These are phyloP conservation scores for Paramyrothecium sp. DNA, from an alignment of 2,329 filamentous ascomycete species.

Conservation along the genomic window DNA sequence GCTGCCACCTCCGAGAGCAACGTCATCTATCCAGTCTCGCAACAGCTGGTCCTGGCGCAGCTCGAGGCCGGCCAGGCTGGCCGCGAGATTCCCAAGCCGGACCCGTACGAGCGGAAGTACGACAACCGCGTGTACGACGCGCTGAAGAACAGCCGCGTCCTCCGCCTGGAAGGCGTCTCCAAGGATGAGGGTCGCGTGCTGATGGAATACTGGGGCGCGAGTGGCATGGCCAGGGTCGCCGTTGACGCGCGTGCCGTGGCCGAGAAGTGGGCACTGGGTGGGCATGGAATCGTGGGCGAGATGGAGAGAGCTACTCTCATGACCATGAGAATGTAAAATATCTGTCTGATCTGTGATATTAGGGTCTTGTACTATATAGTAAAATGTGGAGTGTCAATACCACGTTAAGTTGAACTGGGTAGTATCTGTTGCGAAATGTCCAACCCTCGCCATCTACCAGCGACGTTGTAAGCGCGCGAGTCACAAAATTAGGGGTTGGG, in stretches of 20 bases:
- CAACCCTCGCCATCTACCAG: background rate
- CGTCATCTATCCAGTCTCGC: conserved; percentile 58
- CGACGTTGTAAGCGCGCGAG: background rate
- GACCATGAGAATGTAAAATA: conserved; percentile 43
- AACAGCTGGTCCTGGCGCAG: conserved; percentile 66
- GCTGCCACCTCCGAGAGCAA: conserved; percentile 75
- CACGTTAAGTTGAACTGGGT: no score
- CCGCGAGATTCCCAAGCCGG: conserved; percentile 35
- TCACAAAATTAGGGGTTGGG: background rate
- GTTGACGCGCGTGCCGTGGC: conserved; percentile 70
- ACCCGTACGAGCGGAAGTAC: conserved; percentile 56
- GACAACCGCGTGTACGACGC: conserved; percentile 55
- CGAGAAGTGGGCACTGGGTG: conserved; percentile 82
- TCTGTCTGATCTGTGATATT: conserved; percentile 16
- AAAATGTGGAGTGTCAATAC: conserved; percentile 14
- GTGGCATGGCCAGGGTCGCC: conserved; percentile 70
- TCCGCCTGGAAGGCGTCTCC: conserved; percentile 65
- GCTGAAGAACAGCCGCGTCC: conserved; percentile 47
- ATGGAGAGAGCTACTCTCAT: conserved; percentile 67
- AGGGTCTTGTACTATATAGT: conserved; percentile 22
- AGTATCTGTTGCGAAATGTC: conserved; percentile 10
- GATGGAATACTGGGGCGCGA: conserved; percentile 92
- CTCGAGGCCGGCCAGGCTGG: conserved; percentile 43
- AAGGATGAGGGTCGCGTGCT: conserved; percentile 73
- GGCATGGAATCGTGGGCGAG: conserved; percentile 81